Base-by-base conservation (phyloP, 2,329 filamentous ascomycete species). In the Paecilomyces sp. region DNA sequence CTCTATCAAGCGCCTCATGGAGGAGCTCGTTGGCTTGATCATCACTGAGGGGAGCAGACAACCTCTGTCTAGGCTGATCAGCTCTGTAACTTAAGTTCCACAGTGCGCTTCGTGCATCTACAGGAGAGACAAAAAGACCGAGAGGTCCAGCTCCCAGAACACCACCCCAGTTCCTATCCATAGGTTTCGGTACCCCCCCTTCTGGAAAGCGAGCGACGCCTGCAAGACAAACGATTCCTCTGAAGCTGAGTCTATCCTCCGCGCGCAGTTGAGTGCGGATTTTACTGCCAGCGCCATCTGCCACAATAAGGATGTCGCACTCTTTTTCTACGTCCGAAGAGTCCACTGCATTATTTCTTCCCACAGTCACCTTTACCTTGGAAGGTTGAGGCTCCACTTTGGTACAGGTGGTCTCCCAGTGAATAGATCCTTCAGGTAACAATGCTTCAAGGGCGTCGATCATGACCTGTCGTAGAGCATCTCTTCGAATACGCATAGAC, bases 251-350 rank as follows among this genome's bases (percentile, higher is more conserved):
- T 1, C 57, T 65, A 57, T 81, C 77, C 6, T 71, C 60, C 8
- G 78, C 78, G 18, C 79, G 69, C 4, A 81, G 36, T 22, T 55
- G 61, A 12, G 65, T 62, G 24, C 80, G 68, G 3, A 81, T 62
- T 59, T 77, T 80, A 65, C 78, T 81, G 18, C 66, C 72, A 0
- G 77, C 73, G 0, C 80, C 80, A 58, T 82, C 79, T 0, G 79
- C 77, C 0, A 72, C 78, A 50, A 82, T 70, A 5, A 82, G 68
- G 1, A 82, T 18, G 61, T 81, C 79, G 41, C 61, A 61, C 11
- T 56, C 28, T 13, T 60, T 59, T 22, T 30, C 61, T 55, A n/a
- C 59, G 57, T 36, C 51, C 56, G 22, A 66, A 54, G 22, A 47
- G 41, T 8, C n/a, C 18, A 18, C 3, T 18, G 41, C n/a, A 3